phyloP scores from a whole-genome alignment of 768 basidiomycete species.

The Macrolepiota dolichaula region DNA sequence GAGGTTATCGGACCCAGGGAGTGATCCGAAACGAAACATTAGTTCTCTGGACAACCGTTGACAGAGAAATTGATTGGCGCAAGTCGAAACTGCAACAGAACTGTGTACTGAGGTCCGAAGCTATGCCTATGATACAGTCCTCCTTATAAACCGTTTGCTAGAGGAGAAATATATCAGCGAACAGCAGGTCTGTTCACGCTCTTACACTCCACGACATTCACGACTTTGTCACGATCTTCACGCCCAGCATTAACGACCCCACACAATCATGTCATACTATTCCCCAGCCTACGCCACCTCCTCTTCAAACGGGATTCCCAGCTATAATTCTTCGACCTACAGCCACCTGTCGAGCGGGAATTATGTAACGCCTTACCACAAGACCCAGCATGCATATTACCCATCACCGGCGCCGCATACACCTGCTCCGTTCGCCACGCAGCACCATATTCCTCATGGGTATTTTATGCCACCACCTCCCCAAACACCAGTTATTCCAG shows the following conservation, averaged over 20 bases:
- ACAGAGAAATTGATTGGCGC: background rate
- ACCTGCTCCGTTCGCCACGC: background rate
- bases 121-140: background rate
- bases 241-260: background rate
- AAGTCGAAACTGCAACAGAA: background rate
- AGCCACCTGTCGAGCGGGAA: background rate
- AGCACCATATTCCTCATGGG: background rate
- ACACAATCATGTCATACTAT: background rate
- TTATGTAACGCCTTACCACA: background rate
- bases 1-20: background rate
- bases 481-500: background rate
- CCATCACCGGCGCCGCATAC: background rate
- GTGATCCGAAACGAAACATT: background rate
- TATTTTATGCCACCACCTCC: background rate
- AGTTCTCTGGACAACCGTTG: background rate
- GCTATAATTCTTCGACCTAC: background rate
- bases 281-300: background rate
- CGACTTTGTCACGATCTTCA: background rate
- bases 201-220: background rate
- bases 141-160: background rate
- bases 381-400: background rate
- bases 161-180: background rate
- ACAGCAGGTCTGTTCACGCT: slow-evolving; percentile 3
- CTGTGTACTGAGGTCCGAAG: background rate
- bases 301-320: background rate